Base-by-base conservation (phyloP, 2,329 filamentous ascomycete species). In the Pyrenochaeta sp. region DNA sequence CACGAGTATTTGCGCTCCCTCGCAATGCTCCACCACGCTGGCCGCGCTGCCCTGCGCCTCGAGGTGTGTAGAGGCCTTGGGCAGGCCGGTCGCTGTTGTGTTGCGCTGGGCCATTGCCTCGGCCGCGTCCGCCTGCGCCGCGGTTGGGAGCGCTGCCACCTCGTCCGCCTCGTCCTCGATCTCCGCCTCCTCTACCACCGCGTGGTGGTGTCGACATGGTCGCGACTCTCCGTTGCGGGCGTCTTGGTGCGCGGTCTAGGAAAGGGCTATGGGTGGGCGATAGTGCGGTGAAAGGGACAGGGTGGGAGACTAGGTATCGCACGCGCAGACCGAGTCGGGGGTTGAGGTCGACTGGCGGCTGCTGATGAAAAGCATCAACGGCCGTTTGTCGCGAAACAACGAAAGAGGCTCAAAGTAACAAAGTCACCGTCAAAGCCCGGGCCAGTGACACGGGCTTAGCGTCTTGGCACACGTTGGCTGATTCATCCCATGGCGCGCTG, bases 131-230 rank as follows among this genome's bases (percentile, higher is more conserved):
- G 39, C 54, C 52, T 40, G 29, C 35, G 37, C 56, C 50, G 20
- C 60, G 49, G 42, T 35, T 47, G 3, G 50, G 40, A 7, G 47
- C 49, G 40, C 48, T 54, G 15, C 43, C 40, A 43, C 61, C 55
- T 32, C 52, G 58, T 27, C 47, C 17, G 33, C 61, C 56, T 32
- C 64, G 61, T 9, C 57, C 60, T 27, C 63, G 62, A 32, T 57
- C 52, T 40, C 54, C 51, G 12, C 58, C 61, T 23, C 36, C 35
- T 37, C 17, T 4, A 21, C 14, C 57, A 51, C 63, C 66, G 41
- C 68, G 67, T 49, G 61, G 67, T 49, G 61, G 66, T 51, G 61
- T 55, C 57, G 67, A 64, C 69, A 72, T 73, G 21, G 58, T 68
- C 60, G 65, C 65, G 64, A 21, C 17, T 36, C 54, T 57, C 41